These are phyloP conservation scores for Rhynchospora tenuis DNA, from an alignment of 176 grass and related monocot genomes.

Conservation along the genomic window DNA sequence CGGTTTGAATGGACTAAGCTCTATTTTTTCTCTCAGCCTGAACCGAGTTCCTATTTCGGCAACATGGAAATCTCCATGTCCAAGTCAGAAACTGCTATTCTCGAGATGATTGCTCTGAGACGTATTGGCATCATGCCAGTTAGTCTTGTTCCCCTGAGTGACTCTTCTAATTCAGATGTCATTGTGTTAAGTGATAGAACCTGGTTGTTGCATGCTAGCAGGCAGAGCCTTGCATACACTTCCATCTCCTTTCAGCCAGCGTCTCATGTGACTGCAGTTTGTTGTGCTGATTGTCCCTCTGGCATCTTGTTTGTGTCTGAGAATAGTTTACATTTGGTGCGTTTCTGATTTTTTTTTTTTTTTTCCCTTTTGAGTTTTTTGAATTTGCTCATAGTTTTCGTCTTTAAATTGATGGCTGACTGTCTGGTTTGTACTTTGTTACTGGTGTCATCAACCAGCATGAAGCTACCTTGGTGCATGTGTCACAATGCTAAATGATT, in stretches of 20 bases:
- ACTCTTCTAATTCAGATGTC: slow-evolving; percentile 69
- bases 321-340: slow-evolving; percentile 93
- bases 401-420: neutral
- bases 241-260: slow-evolving; percentile 91
- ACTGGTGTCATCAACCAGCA: neutral
- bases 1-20: slow-evolving; percentile 61
- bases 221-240: slow-evolving; percentile 92
- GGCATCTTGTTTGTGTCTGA: slow-evolving; percentile 94
- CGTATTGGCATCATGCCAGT: slow-evolving; percentile 95
- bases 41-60: slow-evolving; percentile 24
- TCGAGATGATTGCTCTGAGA: slow-evolving; percentile 78
- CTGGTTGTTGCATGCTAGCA: slow-evolving; percentile 76
- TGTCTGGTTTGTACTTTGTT: neutral
- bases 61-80: slow-evolving; percentile 20
- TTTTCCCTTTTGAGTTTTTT: neutral
- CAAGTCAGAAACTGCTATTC: slow-evolving; percentile 24
- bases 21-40: slow-evolving; percentile 31
- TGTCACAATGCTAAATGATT: slow-evolving; percentile 3
- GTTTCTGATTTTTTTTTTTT: neutral
- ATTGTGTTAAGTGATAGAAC: slow-evolving; percentile 91
- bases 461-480: neutral
- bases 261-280: slow-evolving; percentile 86
- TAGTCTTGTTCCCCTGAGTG: slow-evolving; percentile 59
- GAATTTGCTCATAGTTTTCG: neutral
- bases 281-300: slow-evolving; percentile 72